Evolutionary conservation across 73 alveolate genomes (phyloP).

Genomic region (Paramecium caudatum): DNA sequence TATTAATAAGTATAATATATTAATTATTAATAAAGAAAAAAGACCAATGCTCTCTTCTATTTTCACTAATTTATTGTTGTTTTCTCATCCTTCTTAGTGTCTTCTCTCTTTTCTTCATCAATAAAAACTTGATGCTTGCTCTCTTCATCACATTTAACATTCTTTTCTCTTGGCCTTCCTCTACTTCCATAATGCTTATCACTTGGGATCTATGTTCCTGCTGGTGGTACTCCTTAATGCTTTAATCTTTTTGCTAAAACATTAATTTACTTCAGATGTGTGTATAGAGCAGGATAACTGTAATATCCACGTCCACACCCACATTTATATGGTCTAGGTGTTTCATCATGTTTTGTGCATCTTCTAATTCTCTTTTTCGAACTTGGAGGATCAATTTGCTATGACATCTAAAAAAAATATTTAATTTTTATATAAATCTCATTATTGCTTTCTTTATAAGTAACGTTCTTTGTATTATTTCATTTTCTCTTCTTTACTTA

Average conservation of each 20-base stretch:
- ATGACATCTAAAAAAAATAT: too few species aligned
- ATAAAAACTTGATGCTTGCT: slow-evolving; percentile 56
- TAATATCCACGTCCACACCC: slow-evolving; percentile 99
- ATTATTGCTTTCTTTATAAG: background rate
- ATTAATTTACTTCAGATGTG: slow-evolving; percentile 90
- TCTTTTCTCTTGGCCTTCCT: slow-evolving; percentile 55
- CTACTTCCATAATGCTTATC: slow-evolving; percentile 61
- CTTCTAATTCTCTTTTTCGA: slow-evolving; percentile 58
- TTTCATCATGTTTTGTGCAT: slow-evolving; percentile 55
- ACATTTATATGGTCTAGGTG: slow-evolving; percentile 84
- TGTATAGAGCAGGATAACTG: slow-evolving; percentile 98
- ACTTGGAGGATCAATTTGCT: slow-evolving; percentile 16
- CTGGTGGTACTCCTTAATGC: slow-evolving; percentile 69
- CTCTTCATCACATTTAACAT: slow-evolving; percentile 1
- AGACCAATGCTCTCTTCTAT: slow-evolving; percentile 10
- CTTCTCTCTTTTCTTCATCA: slow-evolving; percentile 59
- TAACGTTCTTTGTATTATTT: background rate
- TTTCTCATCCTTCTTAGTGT: slow-evolving; percentile 10
- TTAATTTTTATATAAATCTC: slow-evolving; percentile 19
- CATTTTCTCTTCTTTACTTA: background rate
- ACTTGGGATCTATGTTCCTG: slow-evolving; percentile 65
- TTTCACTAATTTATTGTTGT: slow-evolving; percentile 28
- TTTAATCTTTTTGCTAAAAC: background rate
- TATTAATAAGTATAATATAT: slow-evolving; percentile 39
- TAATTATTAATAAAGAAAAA: slow-evolving; percentile 44